These are phyloP conservation scores for Alternaria panax DNA, from an alignment of 2,329 filamentous ascomycete genomes.

Conservation along the genomic window DNA sequence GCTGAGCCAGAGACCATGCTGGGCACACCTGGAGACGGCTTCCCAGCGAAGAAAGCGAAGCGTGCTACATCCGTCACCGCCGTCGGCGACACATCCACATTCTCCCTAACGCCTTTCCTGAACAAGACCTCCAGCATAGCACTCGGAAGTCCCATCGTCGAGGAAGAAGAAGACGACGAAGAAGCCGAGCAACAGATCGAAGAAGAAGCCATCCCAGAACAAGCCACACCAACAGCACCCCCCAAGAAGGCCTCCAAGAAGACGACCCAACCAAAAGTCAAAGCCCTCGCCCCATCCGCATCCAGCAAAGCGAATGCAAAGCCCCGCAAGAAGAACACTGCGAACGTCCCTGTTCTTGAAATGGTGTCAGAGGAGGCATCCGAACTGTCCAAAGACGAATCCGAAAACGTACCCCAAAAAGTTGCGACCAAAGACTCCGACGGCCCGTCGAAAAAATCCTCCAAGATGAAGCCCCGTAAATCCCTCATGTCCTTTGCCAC, in stretches of 20 bases:
- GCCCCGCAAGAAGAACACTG: slow-evolving; percentile 49
- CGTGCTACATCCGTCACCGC: slow-evolving; percentile 62
- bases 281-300: slow-evolving; percentile 55
- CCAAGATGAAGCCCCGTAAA: slow-evolving; percentile 55
- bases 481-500: slow-evolving; percentile 57
- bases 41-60: slow-evolving; percentile 55
- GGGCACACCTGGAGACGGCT: slow-evolving; percentile 58
- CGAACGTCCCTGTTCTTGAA: slow-evolving; percentile 47
- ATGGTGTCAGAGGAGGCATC: slow-evolving; percentile 56
- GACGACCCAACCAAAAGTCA: slow-evolving; percentile 44
- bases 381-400: slow-evolving; percentile 48
- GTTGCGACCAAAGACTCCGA: slow-evolving; percentile 48
- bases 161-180: slow-evolving; percentile 30
- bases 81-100: slow-evolving; percentile 85
- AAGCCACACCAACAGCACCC: slow-evolving; percentile 40
- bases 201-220: slow-evolving; percentile 33
- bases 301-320: slow-evolving; percentile 56
- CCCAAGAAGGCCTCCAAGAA: slow-evolving; percentile 42
- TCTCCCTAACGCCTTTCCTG: slow-evolving; percentile 93
- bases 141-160: slow-evolving; percentile 53
- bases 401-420: slow-evolving; percentile 43
- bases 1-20: slow-evolving; percentile 58
- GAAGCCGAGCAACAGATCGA: slow-evolving; percentile 30
- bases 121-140: slow-evolving; percentile 72
- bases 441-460: slow-evolving; percentile 41